Conservation (phyloP, 805 yeast genomes). For the Kodamaea laetipori region DNA sequence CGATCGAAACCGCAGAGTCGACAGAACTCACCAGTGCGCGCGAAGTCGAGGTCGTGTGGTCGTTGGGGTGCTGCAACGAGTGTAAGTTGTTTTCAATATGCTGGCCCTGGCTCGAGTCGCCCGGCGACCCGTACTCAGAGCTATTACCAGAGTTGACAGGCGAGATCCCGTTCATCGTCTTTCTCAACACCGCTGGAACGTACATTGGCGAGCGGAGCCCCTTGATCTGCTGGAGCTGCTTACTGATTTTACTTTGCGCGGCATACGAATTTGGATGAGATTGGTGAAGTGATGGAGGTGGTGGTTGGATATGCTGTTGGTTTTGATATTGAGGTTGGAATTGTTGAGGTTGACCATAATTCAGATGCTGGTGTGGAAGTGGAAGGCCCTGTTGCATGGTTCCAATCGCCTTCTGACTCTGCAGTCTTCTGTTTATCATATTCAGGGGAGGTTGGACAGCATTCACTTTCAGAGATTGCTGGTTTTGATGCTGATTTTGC, state of each 20-base stretch:
- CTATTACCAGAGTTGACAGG: constrained; percentile 6
- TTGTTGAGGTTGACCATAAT: not conserved
- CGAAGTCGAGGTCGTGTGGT: constrained; percentile 17
- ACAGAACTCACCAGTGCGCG: constrained; percentile 32
- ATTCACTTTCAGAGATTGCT: constrained; percentile 11
- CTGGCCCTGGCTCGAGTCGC: constrained; percentile 6
- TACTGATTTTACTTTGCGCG: constrained; percentile 3
- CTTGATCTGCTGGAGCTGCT: constrained; percentile 59
- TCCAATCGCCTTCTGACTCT: not conserved
- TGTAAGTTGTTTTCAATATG: constrained; percentile 11
- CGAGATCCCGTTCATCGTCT: constrained; percentile 30
- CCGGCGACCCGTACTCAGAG: constrained; percentile 10
- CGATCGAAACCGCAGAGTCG: constrained; percentile 34
- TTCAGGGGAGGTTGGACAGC: constrained; percentile 29
- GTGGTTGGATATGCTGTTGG: constrained; percentile 8
- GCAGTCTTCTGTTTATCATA: constrained; percentile 24
- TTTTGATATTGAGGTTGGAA: not conserved
- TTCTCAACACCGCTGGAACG: constrained; percentile 80
- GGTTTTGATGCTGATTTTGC: constrained; percentile 1
- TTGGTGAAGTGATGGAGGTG: constrained; percentile 2
- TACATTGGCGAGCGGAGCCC: constrained; percentile 86
- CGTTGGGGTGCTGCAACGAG: constrained; percentile 9
- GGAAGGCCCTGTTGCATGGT: constrained; percentile 9
- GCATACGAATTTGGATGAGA: constrained; percentile 1
- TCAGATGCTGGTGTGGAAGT: constrained; percentile 8